Evolutionary conservation across 345 rosid genomes (phyloP).

Genomic region (Arabidopsis thaliana): DNA sequence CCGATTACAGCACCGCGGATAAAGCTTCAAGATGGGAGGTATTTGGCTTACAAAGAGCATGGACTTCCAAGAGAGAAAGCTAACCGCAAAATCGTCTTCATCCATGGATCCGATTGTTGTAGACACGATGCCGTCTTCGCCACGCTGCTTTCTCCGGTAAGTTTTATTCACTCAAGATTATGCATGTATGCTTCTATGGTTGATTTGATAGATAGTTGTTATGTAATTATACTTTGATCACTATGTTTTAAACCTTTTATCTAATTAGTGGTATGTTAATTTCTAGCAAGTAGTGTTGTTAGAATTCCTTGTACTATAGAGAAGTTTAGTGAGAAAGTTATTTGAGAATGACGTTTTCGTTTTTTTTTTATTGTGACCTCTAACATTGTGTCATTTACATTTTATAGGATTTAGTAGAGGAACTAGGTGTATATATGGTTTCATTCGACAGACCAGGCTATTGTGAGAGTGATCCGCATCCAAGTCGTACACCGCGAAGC

Average conservation of each 20-base stretch:
- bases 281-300: not conserved
- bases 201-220: not conserved
- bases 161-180: not conserved
- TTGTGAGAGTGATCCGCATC: constrained; percentile 68
- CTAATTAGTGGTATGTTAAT: not conserved
- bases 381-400: not conserved
- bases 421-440: constrained; percentile 55
- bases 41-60: constrained; percentile 59
- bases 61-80: constrained; percentile 58
- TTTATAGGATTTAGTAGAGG: constrained; percentile 53
- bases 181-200: not conserved
- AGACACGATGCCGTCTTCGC: constrained; percentile 50
- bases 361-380: not conserved
- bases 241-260: not conserved
- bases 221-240: not conserved
- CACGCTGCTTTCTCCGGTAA: constrained; percentile 49
- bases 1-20: constrained; percentile 57
- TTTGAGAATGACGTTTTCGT: no score
- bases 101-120: constrained; percentile 53
- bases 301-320: not conserved
- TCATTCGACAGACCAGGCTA: constrained; percentile 71
- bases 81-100: constrained; percentile 48
- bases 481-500: constrained; percentile 50
- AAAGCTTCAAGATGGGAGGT: constrained; percentile 62
- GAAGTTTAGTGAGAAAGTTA: no score